These are phyloP conservation scores for Powellomyces hirtus DNA, from an alignment of 192 early-diverging fungal species.

Conservation along the genomic window DNA sequence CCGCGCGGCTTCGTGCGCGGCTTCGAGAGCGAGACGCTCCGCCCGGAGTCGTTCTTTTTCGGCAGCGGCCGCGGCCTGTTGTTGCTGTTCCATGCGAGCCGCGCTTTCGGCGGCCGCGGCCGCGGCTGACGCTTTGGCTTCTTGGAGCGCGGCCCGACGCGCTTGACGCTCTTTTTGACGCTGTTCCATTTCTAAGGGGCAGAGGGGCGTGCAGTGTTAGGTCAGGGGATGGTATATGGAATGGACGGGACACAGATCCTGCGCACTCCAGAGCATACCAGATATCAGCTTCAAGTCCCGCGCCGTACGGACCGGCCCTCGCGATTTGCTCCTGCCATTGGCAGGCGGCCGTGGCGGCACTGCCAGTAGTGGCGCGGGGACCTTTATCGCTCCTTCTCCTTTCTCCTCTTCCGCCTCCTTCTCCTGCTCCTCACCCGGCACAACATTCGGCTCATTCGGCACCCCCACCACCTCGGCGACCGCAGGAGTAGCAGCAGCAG, in stretches of 20 bases:
- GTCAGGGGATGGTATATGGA: neutral
- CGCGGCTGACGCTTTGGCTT: neutral
- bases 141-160: conserved; percentile 9
- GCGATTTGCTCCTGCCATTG: neutral
- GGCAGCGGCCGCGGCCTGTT: neutral
- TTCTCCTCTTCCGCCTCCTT: too few species aligned
- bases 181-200: conserved; percentile 22
- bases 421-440: too few species aligned
- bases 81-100: neutral
- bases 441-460: too few species aligned
- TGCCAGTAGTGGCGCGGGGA: neutral
- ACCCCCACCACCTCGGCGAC: too few species aligned
- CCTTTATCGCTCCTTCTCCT: too few species aligned
- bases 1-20: neutral
- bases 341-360: neutral
- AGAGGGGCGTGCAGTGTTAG: neutral
- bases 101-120: neutral
- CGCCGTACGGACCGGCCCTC: neutral
- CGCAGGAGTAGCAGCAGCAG: too few species aligned
- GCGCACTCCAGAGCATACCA: neutral
- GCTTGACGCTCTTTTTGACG: conserved; percentile 12
- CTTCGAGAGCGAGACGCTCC: neutral
- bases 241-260: neutral
- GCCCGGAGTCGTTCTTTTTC: neutral
- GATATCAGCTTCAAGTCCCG: neutral